These are phyloP conservation scores for Penicillium sp. DNA, from an alignment of 2,329 filamentous ascomycete species.

Conservation along the genomic window DNA sequence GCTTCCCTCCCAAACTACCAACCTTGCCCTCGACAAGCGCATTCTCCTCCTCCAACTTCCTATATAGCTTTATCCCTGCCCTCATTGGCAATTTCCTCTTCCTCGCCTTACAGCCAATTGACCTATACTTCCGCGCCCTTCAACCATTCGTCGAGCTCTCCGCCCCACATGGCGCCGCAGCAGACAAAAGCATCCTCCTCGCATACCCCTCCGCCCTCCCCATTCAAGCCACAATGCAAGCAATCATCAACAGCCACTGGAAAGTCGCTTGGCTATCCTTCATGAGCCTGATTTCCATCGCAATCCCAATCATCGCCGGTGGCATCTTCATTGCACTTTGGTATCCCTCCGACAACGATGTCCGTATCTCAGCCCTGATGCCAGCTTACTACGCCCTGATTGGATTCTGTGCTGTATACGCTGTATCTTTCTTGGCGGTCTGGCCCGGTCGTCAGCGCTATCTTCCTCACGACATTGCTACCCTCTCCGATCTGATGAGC, in stretches of 20 bases:
- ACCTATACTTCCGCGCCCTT: conserved; percentile 60
- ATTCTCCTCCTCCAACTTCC: conserved; percentile 84
- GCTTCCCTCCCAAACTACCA: conserved; percentile 70
- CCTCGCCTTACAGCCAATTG: conserved; percentile 60
- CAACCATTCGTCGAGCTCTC: conserved; percentile 59
- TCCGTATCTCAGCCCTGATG: conserved; percentile 69
- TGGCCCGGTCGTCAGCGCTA: conserved; percentile 62
- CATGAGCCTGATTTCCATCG: conserved; percentile 52
- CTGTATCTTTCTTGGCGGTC: conserved; percentile 62
- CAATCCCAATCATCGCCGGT: conserved; percentile 59
- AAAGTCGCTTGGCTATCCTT: conserved; percentile 59
- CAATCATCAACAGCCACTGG: conserved; percentile 56
- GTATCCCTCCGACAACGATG: conserved; percentile 47
- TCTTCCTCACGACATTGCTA: conserved; percentile 72
- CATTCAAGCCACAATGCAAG: conserved; percentile 53
- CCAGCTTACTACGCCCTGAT: conserved; percentile 73
- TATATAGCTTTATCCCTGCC: conserved; percentile 69
- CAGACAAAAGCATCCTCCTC: conserved; percentile 57
- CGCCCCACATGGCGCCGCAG: conserved; percentile 52
- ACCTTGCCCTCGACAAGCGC: conserved; percentile 61
- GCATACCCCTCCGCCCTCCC: conserved; percentile 58
- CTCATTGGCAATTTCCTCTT: conserved; percentile 61
- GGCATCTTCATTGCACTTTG: conserved; percentile 64
- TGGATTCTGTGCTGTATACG: conserved; percentile 69
- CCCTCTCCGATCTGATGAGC: conserved; percentile 73